These are phyloP conservation scores for Lignosus rhinocerotis DNA, from an alignment of 1,284 basidiomycete species.

Conservation along the genomic window DNA sequence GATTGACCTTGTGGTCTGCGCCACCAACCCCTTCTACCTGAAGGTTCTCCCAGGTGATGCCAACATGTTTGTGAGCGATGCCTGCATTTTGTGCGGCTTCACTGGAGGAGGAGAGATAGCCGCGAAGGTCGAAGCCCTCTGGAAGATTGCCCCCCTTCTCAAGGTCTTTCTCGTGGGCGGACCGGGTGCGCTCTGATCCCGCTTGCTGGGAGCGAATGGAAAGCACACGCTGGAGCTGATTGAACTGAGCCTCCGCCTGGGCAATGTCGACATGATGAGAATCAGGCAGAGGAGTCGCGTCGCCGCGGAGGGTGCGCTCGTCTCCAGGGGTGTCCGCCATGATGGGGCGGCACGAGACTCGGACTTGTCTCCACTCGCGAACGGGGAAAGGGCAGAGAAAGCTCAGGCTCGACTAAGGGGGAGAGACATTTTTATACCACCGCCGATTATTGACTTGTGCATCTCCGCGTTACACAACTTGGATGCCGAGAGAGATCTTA, in stretches of 20 bases:
- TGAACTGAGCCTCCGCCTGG: conserved; percentile 53
- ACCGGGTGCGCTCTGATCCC: conserved; percentile 17
- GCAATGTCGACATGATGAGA: conserved; percentile 45
- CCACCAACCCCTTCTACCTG: conserved; percentile 74
- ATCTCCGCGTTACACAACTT: background rate
- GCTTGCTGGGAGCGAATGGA: conserved; percentile 26
- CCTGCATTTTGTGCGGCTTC: conserved; percentile 69
- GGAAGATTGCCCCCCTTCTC: conserved; percentile 47
- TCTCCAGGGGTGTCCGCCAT: conserved; percentile 34
- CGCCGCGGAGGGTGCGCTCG: conserved; percentile 32
- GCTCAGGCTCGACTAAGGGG: background rate
- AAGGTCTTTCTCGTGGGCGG: conserved; percentile 34
- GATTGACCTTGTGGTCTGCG: conserved; percentile 52
- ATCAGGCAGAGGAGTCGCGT: conserved; percentile 28
- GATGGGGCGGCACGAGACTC: conserved; percentile 2
- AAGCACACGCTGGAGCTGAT: conserved; percentile 46
- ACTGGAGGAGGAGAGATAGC: conserved; percentile 72
- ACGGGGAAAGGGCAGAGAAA: conserved; percentile 5
- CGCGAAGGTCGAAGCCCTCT: conserved; percentile 67
- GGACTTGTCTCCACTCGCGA: background rate
- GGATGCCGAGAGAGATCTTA: conserved; percentile 6
- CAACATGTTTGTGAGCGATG: conserved; percentile 82
- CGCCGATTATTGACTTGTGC: background rate
- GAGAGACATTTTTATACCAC: conserved; percentile 8
- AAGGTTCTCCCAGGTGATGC: conserved; percentile 77